These are phyloP conservation scores for Pulveroboletus sp. DNA, from an alignment of 768 basidiomycete genomes.

Conservation along the genomic window DNA sequence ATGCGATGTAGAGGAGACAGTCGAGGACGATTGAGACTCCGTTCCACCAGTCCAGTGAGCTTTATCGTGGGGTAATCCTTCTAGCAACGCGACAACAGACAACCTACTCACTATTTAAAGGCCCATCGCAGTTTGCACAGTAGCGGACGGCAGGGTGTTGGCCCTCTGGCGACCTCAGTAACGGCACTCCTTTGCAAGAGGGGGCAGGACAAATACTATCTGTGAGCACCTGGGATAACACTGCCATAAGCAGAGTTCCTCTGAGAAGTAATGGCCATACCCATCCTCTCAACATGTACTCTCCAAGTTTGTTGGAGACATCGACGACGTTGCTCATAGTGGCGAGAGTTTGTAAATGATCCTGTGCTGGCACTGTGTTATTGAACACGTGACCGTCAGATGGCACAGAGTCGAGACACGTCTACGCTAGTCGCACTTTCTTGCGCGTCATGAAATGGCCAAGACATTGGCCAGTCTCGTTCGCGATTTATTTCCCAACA, in stretches of 20 bases:
- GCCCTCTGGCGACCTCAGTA: slow-evolving; percentile 66
- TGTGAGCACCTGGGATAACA: slow-evolving; percentile 49
- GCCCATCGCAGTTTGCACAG: slow-evolving; percentile 61
- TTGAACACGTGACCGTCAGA: slow-evolving; percentile 18
- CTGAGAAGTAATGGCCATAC: slow-evolving; percentile 29
- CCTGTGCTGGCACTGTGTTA: background rate
- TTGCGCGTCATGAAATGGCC: slow-evolving; percentile 36
- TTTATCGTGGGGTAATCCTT: slow-evolving; percentile 9
- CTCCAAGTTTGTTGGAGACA: slow-evolving; percentile 59
- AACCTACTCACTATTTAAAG: slow-evolving; percentile 30
- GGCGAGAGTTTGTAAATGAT: slow-evolving; percentile 1
- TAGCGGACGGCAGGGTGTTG: slow-evolving; percentile 42
- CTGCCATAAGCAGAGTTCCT: slow-evolving; percentile 5
- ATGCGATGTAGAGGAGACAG: slow-evolving; percentile 45
- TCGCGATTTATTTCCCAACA: slow-evolving; percentile 38
- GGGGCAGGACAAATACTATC: slow-evolving; percentile 54
- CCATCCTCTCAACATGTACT: slow-evolving; percentile 77
- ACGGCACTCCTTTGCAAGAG: slow-evolving; percentile 55
- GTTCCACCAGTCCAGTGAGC: slow-evolving; percentile 15
- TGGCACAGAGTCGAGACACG: slow-evolving; percentile 15
- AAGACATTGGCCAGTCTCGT: slow-evolving; percentile 48
- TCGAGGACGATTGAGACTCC: slow-evolving; percentile 35
- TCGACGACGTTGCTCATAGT: slow-evolving; percentile 50
- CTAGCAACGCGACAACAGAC: background rate
- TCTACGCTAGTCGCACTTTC: slow-evolving; percentile 8